A percentile compares a stretch with the other conserved stretches of the same genome.
Conservation (phyloP, 768 basidiomycete species). For the Naganishia randhawae region DNA sequence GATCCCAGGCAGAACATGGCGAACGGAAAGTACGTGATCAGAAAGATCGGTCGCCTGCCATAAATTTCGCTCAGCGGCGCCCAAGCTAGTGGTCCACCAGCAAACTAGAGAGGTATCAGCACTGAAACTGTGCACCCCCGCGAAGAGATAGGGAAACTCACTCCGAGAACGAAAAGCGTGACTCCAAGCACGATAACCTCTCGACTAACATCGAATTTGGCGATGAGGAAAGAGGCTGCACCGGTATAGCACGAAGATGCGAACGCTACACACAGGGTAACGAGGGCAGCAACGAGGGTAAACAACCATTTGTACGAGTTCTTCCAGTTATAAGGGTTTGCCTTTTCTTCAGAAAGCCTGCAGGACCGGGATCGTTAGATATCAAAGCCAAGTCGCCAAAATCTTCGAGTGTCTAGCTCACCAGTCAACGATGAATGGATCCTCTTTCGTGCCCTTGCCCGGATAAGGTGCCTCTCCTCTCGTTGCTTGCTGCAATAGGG, state of each 20-base stretch:
- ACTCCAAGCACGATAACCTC: conserved; percentile 30
- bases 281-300: conserved; percentile 37
- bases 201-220: conserved; percentile 21
- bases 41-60: conserved; percentile 44
- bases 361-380: neutral
- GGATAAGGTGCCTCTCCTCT: conserved; percentile 15
- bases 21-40: conserved; percentile 40
- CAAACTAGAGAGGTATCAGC: conserved; percentile 38
- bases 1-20: conserved; percentile 46
- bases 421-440: conserved; percentile 50
- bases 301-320: conserved; percentile 42
- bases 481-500: conserved; percentile 11
- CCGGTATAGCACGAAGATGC: conserved; percentile 40
- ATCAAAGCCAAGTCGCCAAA: neutral
- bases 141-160: neutral
- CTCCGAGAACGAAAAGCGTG: conserved; percentile 8
- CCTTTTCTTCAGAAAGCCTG: conserved; percentile 35
- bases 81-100: conserved; percentile 36
- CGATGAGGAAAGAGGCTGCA: conserved; percentile 15
- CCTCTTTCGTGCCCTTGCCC: conserved; percentile 43
- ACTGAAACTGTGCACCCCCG: neutral
- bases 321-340: conserved; percentile 44
- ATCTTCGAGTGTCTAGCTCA: conserved; percentile 8
- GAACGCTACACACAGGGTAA: conserved; percentile 45
- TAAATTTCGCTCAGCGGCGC: conserved; percentile 45